A percentile compares a stretch with the other conserved stretches of the same genome.
Conservation (phyloP, 257 asterid species). For the Solanum chilense region DNA sequence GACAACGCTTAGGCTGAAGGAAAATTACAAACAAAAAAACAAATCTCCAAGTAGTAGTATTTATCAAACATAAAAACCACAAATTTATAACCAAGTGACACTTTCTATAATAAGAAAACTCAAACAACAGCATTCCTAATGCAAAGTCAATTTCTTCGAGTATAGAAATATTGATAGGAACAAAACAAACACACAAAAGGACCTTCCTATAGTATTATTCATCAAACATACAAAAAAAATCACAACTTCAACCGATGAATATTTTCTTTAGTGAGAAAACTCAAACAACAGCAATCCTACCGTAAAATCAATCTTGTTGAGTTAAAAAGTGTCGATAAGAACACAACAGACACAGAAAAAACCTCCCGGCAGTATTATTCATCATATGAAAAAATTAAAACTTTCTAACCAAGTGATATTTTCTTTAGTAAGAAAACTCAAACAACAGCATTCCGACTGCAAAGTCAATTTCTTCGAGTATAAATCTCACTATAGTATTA, state of each 20-base stretch:
- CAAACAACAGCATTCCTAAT: not conserved
- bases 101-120: not conserved
- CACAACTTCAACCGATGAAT: no score
- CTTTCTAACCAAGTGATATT: no score
- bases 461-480: no score
- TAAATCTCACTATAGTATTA: not conserved
- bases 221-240: not conserved
- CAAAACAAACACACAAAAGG: not conserved
- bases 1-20: not conserved
- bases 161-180: not conserved
- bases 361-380: no score
- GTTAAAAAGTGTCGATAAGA: not conserved
- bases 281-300: not conserved
- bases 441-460: no score
- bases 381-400: no score
- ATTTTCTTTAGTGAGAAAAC: not conserved
- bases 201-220: not conserved
- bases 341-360: no score
- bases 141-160: not conserved
- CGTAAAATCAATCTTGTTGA: not conserved
- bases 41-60: not conserved
- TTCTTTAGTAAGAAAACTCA: no score
- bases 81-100: not conserved
- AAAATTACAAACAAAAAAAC: not conserved
- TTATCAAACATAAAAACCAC: not conserved